These are phyloP conservation scores for Suillus paluster DNA, from an alignment of 768 basidiomycete species.

Conservation along the genomic window DNA sequence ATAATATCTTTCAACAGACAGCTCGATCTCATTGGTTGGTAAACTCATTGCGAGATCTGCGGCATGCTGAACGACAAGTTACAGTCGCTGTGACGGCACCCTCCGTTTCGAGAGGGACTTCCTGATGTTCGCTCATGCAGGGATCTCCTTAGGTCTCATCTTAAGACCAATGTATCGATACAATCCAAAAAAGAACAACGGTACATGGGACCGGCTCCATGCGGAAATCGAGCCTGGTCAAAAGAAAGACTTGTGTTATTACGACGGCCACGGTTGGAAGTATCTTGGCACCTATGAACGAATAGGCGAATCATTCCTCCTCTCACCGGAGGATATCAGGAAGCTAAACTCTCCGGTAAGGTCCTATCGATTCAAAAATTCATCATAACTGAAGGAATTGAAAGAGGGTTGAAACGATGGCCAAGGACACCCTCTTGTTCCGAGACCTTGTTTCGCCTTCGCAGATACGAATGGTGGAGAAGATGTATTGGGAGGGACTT, in stretches of 20 bases:
- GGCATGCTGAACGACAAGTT: background rate
- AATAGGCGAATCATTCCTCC: conserved; percentile 16
- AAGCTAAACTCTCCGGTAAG: conserved; percentile 17
- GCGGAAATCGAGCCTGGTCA: conserved; percentile 16
- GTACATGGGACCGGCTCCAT: conserved; percentile 20
- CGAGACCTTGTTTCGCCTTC: conserved; percentile 27
- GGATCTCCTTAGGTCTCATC: conserved; percentile 30
- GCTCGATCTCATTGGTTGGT: conserved; percentile 1
- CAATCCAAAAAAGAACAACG: conserved; percentile 24
- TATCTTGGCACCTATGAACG: conserved; percentile 35
- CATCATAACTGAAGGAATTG: background rate
- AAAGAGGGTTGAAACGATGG: conserved; percentile 24
- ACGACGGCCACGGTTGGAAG: conserved; percentile 5
- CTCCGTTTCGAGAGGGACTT: background rate
- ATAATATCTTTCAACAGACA: background rate
- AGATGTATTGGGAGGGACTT: conserved; percentile 33
- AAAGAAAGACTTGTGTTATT: conserved; percentile 26
- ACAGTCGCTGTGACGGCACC: background rate
- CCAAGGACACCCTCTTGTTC: conserved; percentile 23
- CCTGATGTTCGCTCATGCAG: conserved; percentile 24
- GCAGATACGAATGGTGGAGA: conserved; percentile 27
- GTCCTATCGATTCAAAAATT: conserved; percentile 3
- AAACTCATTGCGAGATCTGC: background rate
- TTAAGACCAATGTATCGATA: conserved; percentile 29
- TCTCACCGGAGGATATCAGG: conserved; percentile 18